phyloP scores from a whole-genome alignment of 2,329 filamentous ascomycete species.

The Macrophomina pseudophaseolina region DNA sequence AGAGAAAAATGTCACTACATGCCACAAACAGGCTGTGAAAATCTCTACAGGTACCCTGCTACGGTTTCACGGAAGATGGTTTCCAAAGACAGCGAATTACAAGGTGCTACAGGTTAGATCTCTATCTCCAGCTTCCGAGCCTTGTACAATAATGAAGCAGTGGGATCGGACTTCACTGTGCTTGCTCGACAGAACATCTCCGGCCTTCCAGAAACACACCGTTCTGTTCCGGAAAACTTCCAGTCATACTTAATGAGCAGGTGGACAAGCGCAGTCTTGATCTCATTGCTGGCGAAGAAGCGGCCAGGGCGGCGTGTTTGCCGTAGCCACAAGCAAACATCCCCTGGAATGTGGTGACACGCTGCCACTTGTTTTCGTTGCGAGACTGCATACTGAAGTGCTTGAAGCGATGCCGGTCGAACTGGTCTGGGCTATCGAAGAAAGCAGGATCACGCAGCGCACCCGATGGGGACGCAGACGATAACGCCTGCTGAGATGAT shows the following conservation, averaged over 20 bases:
- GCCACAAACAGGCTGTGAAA: too few relatives aligned
- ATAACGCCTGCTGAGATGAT: constrained; percentile 31
- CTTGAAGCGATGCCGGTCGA: constrained; percentile 26
- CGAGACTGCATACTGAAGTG: constrained; percentile 26
- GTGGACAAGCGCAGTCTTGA: constrained; percentile 39
- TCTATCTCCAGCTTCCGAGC: background rate
- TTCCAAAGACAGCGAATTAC: too few relatives aligned
- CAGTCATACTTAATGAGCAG: background rate
- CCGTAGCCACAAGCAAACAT: background rate
- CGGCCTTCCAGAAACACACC: background rate
- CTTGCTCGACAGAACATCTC: background rate
- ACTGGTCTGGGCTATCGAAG: background rate
- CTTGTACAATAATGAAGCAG: background rate
- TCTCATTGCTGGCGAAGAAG: constrained; percentile 40
- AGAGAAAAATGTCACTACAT: too few relatives aligned
- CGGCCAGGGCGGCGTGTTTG: constrained; percentile 35
- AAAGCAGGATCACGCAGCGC: background rate
- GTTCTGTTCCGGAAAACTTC: background rate
- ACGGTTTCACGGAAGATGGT: too few relatives aligned
- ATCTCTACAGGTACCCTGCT: too few relatives aligned
- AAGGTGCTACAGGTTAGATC: too few relatives aligned
- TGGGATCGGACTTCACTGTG: background rate
- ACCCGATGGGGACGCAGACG: background rate
- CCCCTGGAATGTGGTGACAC: background rate
- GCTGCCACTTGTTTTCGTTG: constrained; percentile 24